Percentiles rank a stretch among this genome's conserved stretches.
These are phyloP conservation scores for Paramecium sonneborni DNA, from an alignment of 73 alveolate genomes.

Conservation along the genomic window DNA sequence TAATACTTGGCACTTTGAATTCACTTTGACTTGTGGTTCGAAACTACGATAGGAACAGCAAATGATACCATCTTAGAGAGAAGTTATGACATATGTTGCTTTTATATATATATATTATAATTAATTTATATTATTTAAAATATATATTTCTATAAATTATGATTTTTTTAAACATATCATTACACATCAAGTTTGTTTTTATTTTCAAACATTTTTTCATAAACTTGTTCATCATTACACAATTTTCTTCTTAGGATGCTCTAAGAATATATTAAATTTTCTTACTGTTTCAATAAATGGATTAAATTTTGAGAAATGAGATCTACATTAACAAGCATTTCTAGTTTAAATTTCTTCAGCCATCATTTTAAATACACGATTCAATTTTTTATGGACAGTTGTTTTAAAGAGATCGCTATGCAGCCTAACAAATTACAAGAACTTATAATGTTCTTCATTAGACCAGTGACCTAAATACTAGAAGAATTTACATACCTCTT, in stretches of 20 bases:
- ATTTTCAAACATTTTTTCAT: constrained; percentile 50
- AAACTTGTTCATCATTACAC: constrained; percentile 1
- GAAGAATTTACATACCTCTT: neutral
- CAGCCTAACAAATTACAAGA: neutral
- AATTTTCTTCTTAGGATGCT: neutral
- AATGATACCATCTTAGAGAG: neutral
- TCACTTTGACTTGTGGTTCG: constrained; percentile 15
- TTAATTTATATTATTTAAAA: neutral
- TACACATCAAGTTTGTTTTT: neutral
- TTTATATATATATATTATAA: neutral
- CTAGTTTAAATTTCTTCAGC: neutral
- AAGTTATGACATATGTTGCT: neutral
- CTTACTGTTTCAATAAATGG: neutral
- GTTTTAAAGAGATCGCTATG: neutral
- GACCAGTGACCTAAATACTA: constrained; percentile 20
- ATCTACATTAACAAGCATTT: constrained; percentile 40
- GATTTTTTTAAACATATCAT: neutral
- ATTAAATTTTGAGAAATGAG: constrained; percentile 41
- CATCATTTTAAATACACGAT: constrained; percentile 46
- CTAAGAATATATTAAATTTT: neutral
- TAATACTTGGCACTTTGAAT: neutral
- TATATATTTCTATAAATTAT: neutral
- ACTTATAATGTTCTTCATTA: constrained; percentile 30
- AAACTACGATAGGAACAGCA: neutral
- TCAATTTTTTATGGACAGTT: neutral